A percentile compares a stretch with the other conserved stretches of the same genome.
phyloP scores from a whole-genome alignment of 75 land plant genomes.

The Pinus albicaulis region DNA sequence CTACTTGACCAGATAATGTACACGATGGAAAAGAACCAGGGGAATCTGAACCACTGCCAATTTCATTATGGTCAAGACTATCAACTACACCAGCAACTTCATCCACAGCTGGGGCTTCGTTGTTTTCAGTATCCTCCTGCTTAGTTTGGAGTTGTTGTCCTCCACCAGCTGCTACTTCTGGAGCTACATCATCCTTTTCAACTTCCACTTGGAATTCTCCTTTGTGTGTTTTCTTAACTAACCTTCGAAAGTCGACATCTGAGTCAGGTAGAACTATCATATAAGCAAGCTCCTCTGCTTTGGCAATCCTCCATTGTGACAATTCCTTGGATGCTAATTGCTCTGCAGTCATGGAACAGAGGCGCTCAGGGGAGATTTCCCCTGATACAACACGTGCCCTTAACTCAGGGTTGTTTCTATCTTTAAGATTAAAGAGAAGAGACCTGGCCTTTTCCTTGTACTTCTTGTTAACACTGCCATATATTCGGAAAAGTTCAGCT shows the following conservation, averaged over 20 bases:
- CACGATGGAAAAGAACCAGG: background rate
- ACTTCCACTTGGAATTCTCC: constrained; percentile 84
- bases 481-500: constrained; percentile 74
- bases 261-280: constrained; percentile 91
- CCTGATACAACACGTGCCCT: constrained; percentile 87
- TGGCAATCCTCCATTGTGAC: constrained; percentile 95
- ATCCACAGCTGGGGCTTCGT: background rate
- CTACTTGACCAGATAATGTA: constrained; percentile 1
- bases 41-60: background rate
- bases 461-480: constrained; percentile 89
- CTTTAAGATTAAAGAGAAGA: constrained; percentile 91
- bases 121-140: background rate
- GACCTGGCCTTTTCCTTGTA: constrained; percentile 98
- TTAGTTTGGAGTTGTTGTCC: constrained; percentile 6
- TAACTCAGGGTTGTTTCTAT: constrained; percentile 89
- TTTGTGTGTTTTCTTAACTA: constrained; percentile 98
- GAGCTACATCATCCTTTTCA: constrained; percentile 45
- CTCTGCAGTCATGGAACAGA: constrained; percentile 90
- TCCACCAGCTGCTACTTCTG: constrained; percentile 52
- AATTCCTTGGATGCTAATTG: constrained; percentile 98
- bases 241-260: constrained; percentile 61
- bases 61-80: background rate
- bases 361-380: constrained; percentile 72
- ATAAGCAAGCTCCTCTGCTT: constrained; percentile 91
- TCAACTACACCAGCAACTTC: background rate